Evolutionary conservation across 345 rosid genomes (phyloP).

Genomic region (Clarkia xantiana): DNA sequence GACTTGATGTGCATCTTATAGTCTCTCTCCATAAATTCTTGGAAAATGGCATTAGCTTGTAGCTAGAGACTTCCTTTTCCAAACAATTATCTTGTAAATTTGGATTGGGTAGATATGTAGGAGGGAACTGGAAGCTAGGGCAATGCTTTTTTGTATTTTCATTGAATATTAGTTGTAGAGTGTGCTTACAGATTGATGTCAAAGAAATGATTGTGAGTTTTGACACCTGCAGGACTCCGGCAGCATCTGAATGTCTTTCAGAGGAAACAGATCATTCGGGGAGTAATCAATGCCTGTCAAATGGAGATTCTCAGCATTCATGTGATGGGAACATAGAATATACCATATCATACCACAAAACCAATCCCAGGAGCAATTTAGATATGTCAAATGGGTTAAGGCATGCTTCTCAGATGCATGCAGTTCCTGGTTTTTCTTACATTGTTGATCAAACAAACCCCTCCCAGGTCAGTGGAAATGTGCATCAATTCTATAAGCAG

Average conservation of each 20-base stretch:
- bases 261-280: constrained; percentile 48
- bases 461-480: constrained; percentile 13
- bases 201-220: constrained; percentile 4
- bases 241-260: constrained; percentile 42
- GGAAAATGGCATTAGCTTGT: no score
- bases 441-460: constrained; percentile 35
- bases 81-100: no score
- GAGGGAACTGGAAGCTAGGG: no score
- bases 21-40: no score
- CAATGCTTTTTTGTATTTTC: no score
- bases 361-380: constrained; percentile 20
- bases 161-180: no score
- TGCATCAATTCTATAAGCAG: constrained; percentile 13
- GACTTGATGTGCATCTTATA: no score
- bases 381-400: constrained; percentile 34
- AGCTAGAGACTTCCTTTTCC: no score
- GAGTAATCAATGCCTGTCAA: constrained; percentile 30
- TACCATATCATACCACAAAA: constrained; percentile 56
- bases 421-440: constrained; percentile 40
- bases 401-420: constrained; percentile 27
- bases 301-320: constrained; percentile 46
- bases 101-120: no score
- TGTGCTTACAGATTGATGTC: not conserved
- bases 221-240: constrained; percentile 52
- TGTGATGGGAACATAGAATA: constrained; percentile 47